Evolutionary conservation across 2,329 filamentous ascomycete genomes (phyloP), one percentile per base, ranked within the genome.

Genomic region (Huntiella savannae): DNA sequence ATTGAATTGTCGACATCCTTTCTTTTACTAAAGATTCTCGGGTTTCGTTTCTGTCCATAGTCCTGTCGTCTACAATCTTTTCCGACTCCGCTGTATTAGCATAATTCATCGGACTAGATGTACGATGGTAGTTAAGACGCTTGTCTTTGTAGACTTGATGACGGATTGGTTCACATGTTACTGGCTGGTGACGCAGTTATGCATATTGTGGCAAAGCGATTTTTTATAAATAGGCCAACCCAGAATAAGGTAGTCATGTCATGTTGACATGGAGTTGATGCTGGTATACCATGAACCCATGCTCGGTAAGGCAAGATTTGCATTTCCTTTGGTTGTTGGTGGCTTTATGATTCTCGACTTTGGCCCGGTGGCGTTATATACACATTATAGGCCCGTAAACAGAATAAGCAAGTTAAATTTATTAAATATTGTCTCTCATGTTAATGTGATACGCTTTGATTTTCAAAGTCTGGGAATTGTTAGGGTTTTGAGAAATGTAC

Each of bases 141-240:
- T 28, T 28, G 22, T 28, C 7, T 28, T 28, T 2, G 8, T 7
- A 10, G 22, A 28, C 22, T 28, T 28, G 22, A 28, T 28, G 6
- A 28, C 8, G 8, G 22, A 28, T 28, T 28, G 22, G 22, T 28
- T 28, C 8, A 34, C 40, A 16, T 19, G 28, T 43, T 22, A 15
- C 19, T 12, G 4, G 32, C 11, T 16, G 40, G 15, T 13, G 7
- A 33, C 15, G 28, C 28, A 43, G 33, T 28, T 17, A 16, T 42
- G 44, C 43, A 49, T 49, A 49, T 49, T 49, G 48, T 49, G 48
- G 48, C 48, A 43, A 43, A 40, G 48, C 48, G 43, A 35, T 37
- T 22, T 37, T 6, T 17, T 19, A 39, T 43, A 17, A 15, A 17
- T 10, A 1, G 22, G 8, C 22, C 22, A 8, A 15, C 16, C 13